Base-by-base conservation (phyloP, 305 asterid species). In the Fraxinus platypoda region DNA sequence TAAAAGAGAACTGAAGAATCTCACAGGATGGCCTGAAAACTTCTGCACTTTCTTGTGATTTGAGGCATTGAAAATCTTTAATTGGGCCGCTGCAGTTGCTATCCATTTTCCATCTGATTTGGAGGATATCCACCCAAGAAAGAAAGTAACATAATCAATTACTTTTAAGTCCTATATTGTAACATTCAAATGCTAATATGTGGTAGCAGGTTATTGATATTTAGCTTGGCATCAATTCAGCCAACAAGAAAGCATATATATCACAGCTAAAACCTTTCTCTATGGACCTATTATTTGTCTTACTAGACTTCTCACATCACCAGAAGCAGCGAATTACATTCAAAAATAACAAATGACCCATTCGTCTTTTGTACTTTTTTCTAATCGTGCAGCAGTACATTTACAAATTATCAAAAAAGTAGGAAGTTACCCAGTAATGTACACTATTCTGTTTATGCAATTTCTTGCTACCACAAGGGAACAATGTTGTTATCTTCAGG, bases 11-110 rank as follows among this genome's bases (percentile, higher is more conserved):
- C 35, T 52, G 46, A 80, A 46, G 26, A 86, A 83, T 78, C 99
- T 93, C 87, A 95, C 99, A 25, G 99, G 98, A 86, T 94, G 98
- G 84, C 99, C 97, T 25, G 97, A 91, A 87, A 94, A 96, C 84
- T 90, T 96, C 81, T 93, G 98, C 82, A 96, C 81, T 87, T 90
- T 94, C 91, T 91, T 92, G 81, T 88, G 91, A 77, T 89, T 91
- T 64, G 87, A 77, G 62, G 87, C 87, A 81, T 89, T 89, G 90
- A 92, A 86, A 79, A 96, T 88, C 91, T 92, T 96, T 85, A 96
- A 68, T 80, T 92, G 93, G 85, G 92, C 92, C 7, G 94, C 91
- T 4, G 97, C 98, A 77, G 98, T 85, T 75, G 97, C 97, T 87
- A 93, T 72, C 88, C 80, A 81, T 76, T 86, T 92, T 86, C 98